phyloP scores from a whole-genome alignment of 306 rosid species.

The peach (Prunus persica) region DNA sequence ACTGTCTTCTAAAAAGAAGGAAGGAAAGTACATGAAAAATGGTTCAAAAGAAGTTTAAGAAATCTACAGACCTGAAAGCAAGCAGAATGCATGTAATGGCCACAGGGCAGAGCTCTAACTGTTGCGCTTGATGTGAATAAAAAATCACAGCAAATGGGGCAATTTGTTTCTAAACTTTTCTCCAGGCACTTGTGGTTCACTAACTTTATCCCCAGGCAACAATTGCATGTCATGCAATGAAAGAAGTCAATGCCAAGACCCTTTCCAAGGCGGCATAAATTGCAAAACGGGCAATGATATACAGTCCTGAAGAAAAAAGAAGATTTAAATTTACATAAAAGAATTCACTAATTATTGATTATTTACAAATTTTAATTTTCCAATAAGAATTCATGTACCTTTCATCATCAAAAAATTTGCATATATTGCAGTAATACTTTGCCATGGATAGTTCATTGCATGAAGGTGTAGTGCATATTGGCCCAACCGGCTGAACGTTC shows the following conservation, averaged over 20 bases:
- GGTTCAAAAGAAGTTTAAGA: neutral
- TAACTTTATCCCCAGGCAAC: slow-evolving; percentile 89
- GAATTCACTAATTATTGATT: neutral
- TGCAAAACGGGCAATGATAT: slow-evolving; percentile 99
- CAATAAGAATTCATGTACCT: slow-evolving; percentile 47
- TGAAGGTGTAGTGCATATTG: slow-evolving; percentile 71
- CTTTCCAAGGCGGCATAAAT: slow-evolving; percentile 92
- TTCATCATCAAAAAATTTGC: slow-evolving; percentile 97
- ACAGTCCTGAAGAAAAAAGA: slow-evolving; percentile 58
- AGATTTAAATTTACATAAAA: slow-evolving; percentile 6
- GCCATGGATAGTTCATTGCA: slow-evolving; percentile 91
- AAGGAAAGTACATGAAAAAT: neutral
- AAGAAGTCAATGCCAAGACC: slow-evolving; percentile 94
- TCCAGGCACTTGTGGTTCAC: slow-evolving; percentile 89
- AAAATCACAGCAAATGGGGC: slow-evolving; percentile 97
- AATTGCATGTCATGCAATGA: slow-evolving; percentile 98
- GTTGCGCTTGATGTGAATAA: slow-evolving; percentile 95
- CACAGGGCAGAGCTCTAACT: slow-evolving; percentile 92
- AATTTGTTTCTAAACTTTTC: slow-evolving; percentile 91
- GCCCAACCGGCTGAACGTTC: slow-evolving; percentile 80
- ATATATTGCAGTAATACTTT: slow-evolving; percentile 78
- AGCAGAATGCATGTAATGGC: slow-evolving; percentile 99
- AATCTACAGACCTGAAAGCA: slow-evolving; percentile 83
- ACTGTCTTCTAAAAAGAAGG: neutral
- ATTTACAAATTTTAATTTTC: neutral